Base-by-base conservation (phyloP, 1,139 yeast genomes). In the Spencermartinsiella ligniputridi region DNA sequence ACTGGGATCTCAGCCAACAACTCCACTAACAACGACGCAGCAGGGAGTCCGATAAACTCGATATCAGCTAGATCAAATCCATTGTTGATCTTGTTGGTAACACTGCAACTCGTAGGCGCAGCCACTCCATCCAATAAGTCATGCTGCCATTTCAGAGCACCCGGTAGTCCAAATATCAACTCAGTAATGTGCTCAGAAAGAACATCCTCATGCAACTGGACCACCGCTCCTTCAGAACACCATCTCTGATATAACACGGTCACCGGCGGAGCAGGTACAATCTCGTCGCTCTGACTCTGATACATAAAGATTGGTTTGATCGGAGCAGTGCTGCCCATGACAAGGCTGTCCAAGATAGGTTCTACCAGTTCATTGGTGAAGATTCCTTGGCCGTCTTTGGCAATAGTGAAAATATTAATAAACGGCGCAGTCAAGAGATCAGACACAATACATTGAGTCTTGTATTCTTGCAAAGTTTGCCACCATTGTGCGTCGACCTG, bases 221-320 rank as follows among this genome's bases (percentile, higher is more conserved):
- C 53, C n/a, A 50, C 41, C n/a, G 57, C 52, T 20, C 65, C 64
- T 5, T 44, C 35, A 15, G 42, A 20, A 44, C 67, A 62, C 52
- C 56, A 62, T 29, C 35, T 21, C 29, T 32, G 37, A 35, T 51
- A 38, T 19, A 53, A 38, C 9, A 33, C 35, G 20, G 54, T 54
- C 13, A 60, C 60, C 34, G 45, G 45, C 9, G 40, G 41, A 20
- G 48, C 34, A 8, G 57, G 56, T 19, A 51, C 58, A 20, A 56
- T 46, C 35, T 50, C 53, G 45, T 62, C 66, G 18, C 48, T 40
- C 34, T 51, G 44, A 16, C 63, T 62, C 35, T 61, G 58, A 47
- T 58, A 60, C 11, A 60, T 52, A 42, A 42, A 48, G 47, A 57
- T 12, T 44, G 64, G 52, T 39, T 45, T 41, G 41, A 41, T 19